A percentile compares a stretch with the other conserved stretches of the same genome.
Evolutionary conservation across 306 rosid species (phyloP).

Genomic region (Pueraria montana): DNA sequence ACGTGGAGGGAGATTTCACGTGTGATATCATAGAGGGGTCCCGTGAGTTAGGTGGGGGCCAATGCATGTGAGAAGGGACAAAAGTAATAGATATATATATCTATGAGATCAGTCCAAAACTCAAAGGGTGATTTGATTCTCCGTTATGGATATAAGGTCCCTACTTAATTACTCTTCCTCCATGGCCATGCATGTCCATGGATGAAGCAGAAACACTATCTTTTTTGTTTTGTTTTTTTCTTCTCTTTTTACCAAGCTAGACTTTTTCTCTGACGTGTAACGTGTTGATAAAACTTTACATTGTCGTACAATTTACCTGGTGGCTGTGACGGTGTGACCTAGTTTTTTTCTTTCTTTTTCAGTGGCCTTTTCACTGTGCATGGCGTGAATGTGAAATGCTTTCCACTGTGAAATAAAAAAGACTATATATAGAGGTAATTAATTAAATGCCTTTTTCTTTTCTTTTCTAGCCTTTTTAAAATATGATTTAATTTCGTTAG

Average conservation of each 20-base stretch:
- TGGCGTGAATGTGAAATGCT: slow-evolving; percentile 29
- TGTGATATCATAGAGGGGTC: slow-evolving; percentile 47
- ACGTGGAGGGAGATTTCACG: slow-evolving; percentile 20
- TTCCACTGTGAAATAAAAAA: slow-evolving; percentile 7
- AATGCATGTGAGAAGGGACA: slow-evolving; percentile 74
- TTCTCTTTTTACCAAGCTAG: neutral
- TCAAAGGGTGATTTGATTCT: slow-evolving; percentile 36
- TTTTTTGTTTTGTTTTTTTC: too few species aligned
- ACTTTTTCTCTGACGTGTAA: slow-evolving; percentile 35
- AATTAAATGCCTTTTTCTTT: neutral
- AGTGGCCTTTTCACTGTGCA: slow-evolving; percentile 39
- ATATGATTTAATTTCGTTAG: neutral
- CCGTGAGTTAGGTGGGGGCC: slow-evolving; percentile 60
- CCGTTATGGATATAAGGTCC: slow-evolving; percentile 50
- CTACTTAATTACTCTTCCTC: slow-evolving; percentile 6
- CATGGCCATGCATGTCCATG: slow-evolving; percentile 44
- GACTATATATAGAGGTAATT: neutral
- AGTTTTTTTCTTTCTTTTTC: neutral
- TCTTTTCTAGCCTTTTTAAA: neutral
- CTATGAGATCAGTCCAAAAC: slow-evolving; percentile 47
- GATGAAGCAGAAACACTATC: neutral
- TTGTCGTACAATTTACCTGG: neutral
- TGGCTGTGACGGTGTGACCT: slow-evolving; percentile 18
- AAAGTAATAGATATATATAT: neutral
- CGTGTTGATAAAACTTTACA: slow-evolving; percentile 14